Base-by-base conservation (phyloP, 495 filamentous ascomycete genomes). In the Daldinia vernicosa region DNA sequence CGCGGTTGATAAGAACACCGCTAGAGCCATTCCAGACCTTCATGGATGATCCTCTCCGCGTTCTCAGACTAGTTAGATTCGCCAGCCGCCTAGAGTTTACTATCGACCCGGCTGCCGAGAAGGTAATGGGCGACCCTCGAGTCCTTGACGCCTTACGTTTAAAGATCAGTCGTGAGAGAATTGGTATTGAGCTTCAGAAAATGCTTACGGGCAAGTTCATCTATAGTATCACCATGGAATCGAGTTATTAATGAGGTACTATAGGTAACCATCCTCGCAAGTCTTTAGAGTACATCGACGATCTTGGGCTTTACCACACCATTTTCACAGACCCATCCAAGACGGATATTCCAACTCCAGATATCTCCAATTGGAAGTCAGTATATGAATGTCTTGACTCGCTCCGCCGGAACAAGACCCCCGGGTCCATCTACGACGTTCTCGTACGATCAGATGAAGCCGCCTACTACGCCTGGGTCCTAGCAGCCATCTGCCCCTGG, bases 21-120 rank as follows among this genome's bases (percentile, higher is more conserved):
- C 74, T 98, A 45, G 90, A 95, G 54, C 95, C 95, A 28, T 88
- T 91, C 60, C 91, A 96, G 74, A 99, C 95, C 0, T 99, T 99
- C 81, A 90, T 88, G 77, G 95, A 99, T 74, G 95, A 99, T 75
- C 95, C 95, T 9, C 80, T 99, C 28, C 87, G 95, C 2, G 90
- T 98, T n/a, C 84, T 99, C 62, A 85, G 95, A 70, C 80, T 97
- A 51, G 89, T 99, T 35, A 86, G 95, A 55, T 98, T 99, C 80
- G 92, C 95, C 3, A 96, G 91, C 70, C 83, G 94, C 30, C 82
- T 98, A 43, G 88, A 85, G 37, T 99, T 96, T 74, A 76, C 75
- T 11, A 96, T 98, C 59, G 92, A 93, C 62, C 67, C 77, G 0
- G 83, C 87, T 52, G 89, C 90, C 0, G 86, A 91, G 76, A 58